These are phyloP conservation scores for Pseudozyma tsukubaensis DNA, from an alignment of 1,284 basidiomycete genomes.

Conservation along the genomic window DNA sequence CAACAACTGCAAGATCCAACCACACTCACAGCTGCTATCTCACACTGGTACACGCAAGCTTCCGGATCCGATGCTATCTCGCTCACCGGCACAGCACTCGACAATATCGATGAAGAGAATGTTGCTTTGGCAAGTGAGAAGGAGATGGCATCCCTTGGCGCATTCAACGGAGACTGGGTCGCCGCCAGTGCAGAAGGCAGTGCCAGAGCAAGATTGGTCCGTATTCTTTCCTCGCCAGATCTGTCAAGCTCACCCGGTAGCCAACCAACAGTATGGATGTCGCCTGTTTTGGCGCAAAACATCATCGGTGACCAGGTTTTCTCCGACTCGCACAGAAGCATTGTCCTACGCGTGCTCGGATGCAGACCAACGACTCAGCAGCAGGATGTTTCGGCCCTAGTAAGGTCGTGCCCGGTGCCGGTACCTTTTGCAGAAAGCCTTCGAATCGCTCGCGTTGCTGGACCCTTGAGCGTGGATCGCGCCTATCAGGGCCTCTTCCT, in stretches of 20 bases:
- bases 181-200: slow-evolving; percentile 62
- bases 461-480: slow-evolving; percentile 80
- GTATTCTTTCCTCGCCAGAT: slow-evolving; percentile 41
- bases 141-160: slow-evolving; percentile 79
- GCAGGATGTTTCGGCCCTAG: slow-evolving; percentile 45
- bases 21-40: slow-evolving; percentile 37
- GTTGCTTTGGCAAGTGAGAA: slow-evolving; percentile 55
- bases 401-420: slow-evolving; percentile 52
- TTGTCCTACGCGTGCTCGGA: slow-evolving; percentile 38
- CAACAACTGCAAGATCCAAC: slow-evolving; percentile 33
- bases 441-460: slow-evolving; percentile 85
- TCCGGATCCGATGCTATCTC: slow-evolving; percentile 8
- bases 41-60: slow-evolving; percentile 38
- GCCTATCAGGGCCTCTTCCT: slow-evolving; percentile 80
- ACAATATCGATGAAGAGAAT: slow-evolving; percentile 60
- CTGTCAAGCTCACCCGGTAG: slow-evolving; percentile 10
- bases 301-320: slow-evolving; percentile 42
- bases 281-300: slow-evolving; percentile 58
- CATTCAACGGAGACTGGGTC: slow-evolving; percentile 90
- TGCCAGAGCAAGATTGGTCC: slow-evolving; percentile 43
- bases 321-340: slow-evolving; percentile 11
- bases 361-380: slow-evolving; percentile 16
- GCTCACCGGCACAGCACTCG: slow-evolving; percentile 20
- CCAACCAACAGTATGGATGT: slow-evolving; percentile 29
- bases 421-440: slow-evolving; percentile 70